Base-by-base conservation (phyloP, 1,284 basidiomycete genomes). In the Vanrija humicola region DNA sequence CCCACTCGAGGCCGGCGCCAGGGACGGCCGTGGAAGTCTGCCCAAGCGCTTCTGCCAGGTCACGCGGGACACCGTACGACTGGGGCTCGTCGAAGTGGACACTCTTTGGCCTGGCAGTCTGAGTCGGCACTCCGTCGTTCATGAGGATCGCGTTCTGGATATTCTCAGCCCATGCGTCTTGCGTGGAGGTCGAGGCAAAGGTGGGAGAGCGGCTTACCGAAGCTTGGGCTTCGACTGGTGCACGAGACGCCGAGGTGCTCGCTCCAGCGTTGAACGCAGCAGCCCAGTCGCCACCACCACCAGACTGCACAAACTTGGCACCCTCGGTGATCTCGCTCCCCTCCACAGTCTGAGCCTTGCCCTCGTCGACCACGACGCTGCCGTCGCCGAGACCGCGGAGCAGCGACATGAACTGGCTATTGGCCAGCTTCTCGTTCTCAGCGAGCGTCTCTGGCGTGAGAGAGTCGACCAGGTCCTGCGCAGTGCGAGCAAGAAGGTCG, bases 341-440 rank as follows among this genome's bases (percentile, higher is more conserved):
- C 42, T 48, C 49, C 7, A 48, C 46, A 1, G 23, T 47, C 6
- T 25, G 16, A 28, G 49, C 49, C 10, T 52, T 45, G 28, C 75
- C 74, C 53, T 78, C 90, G 55, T 91, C 84, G 1, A 96, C 86
- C 9, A 88, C 83, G n/a, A 93, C 82, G 64, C 88, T 83, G 14
- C 85, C 84, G 72, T 94, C 90, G 23, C 90, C 82, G 43, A 98
- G 77, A 65, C 89, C 86, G 51, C 83, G 83, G 87, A 97, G 93
- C 26, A 98, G 81, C 18, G 82, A 82, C 79, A 97, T 81, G 72
- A 98, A 98, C 61, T 85, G 81, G 73, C 90, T 94, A 49, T 93
- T 84, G 70, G 86, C 82, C 71, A 98, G 92, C 74, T 97, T 97
- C 43, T 86, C 84, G 68, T 90, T 93, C 57, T 86, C 39, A 9